Evolutionary conservation across 352 stramenopile genomes (phyloP).

Genomic region (Pythium angustatum): DNA sequence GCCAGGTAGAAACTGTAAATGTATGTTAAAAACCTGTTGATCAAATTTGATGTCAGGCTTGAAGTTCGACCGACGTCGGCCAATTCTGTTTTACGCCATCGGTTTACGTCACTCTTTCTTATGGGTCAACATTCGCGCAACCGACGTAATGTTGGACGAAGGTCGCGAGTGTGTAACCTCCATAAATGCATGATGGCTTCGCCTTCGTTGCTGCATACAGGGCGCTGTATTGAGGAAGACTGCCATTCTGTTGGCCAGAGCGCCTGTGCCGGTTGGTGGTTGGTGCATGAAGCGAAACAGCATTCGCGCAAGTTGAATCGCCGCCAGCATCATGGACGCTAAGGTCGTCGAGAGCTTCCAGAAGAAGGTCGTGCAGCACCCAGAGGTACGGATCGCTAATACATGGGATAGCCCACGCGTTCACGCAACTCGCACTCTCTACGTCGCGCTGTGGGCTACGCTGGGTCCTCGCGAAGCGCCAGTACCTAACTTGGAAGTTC

Average conservation of each 20-base stretch:
- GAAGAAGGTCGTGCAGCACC: constrained; percentile 66
- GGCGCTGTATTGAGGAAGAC: constrained; percentile 19
- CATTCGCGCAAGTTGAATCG: constrained; percentile 24
- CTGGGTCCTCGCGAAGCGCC: too few species aligned
- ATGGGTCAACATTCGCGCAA: constrained; percentile 17
- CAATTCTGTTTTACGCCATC: constrained; percentile 35
- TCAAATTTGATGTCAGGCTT: constrained; percentile 17
- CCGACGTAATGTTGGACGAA: constrained; percentile 2
- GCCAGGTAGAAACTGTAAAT: not conserved
- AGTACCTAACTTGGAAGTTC: not conserved
- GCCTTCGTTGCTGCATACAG: constrained; percentile 13
- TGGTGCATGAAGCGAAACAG: constrained; percentile 31
- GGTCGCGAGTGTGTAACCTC: not conserved
- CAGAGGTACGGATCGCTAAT: constrained; percentile 46
- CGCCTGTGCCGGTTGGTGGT: constrained; percentile 25
- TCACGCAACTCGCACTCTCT: not conserved
- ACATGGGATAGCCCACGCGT: not conserved
- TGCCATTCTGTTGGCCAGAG: constrained; percentile 26
- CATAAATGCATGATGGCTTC: not conserved
- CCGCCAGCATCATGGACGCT: constrained; percentile 48
- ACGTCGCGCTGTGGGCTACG: not conserved
- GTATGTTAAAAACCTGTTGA: not conserved
- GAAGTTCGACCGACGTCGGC: constrained; percentile 18
- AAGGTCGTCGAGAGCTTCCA: constrained; percentile 59
- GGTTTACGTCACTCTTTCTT: constrained; percentile 30